Base-by-base conservation (phyloP, 2,329 filamentous ascomycete genomes). In the Trichophyton verrucosum region DNA sequence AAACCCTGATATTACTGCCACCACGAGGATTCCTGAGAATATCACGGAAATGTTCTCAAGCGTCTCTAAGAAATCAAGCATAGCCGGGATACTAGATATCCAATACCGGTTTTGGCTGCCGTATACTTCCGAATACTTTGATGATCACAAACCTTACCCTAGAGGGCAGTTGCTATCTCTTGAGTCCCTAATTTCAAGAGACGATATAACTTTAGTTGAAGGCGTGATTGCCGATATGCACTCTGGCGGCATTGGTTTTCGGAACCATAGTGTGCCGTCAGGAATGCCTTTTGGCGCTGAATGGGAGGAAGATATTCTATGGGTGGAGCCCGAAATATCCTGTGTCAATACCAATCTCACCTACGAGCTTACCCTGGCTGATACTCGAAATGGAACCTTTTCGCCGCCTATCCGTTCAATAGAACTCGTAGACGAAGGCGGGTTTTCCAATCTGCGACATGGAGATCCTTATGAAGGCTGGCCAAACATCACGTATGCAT, bases 251-350 rank as follows among this genome's bases (percentile, higher is more conserved):
- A 68, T 79, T 9, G 77, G 77, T 1, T 75, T 79, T 8, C 71
- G 78, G 20, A 78, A 79, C 62, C 77, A 78, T 60, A 78, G 72
- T 0, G 60, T 72, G 0, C 77, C 77, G 1, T 33, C 61, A 0
- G 22, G 17, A n/a, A 66, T 63, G 0, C 62, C 71, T 2, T 70
- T 68, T 44, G 78, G 77, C 0, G 74, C 69, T 8, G 70, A 65
- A 1, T 80, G 78, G 78, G 66, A 68, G 0, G 78, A 81, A 61
- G 77, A 80, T 61, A 58, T 81, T 3, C 70, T 80, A 0, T 80
- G 78, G 63, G 63, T 80, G 6, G 73, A 78, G 63, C 78, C 78
- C 0, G 73, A 77, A 20, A 74, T 75, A 0, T 66, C 68, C 3
- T 80, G 78, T 61, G 76, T 79, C 2, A 67, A 76, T 58, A 73